Conservation (phyloP, 345 rosid genomes). For the Linum lewisii region DNA sequence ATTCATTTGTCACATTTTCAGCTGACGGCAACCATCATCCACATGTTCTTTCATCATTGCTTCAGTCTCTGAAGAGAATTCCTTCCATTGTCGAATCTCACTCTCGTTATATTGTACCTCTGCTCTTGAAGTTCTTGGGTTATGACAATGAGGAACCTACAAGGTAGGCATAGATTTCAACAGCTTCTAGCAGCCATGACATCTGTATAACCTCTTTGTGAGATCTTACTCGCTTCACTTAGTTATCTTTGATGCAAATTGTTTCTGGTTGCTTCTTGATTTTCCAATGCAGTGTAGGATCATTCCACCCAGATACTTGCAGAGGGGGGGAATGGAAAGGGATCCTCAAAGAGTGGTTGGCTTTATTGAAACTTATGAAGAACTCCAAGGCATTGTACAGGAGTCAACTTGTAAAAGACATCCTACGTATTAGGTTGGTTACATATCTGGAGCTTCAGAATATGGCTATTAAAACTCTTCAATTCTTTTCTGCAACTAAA, state of each 20-base stretch:
- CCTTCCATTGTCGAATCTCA: conserved; percentile 52
- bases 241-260: neutral
- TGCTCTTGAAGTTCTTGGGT: conserved; percentile 75
- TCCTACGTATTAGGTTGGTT: conserved; percentile 60
- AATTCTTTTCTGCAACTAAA: conserved; percentile 1
- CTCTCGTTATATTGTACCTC: conserved; percentile 58
- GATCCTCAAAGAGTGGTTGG: conserved; percentile 75
- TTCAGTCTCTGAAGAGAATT: conserved; percentile 62
- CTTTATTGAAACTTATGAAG: conserved; percentile 63
- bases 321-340: conserved; percentile 74
- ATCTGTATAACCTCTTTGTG: too few species aligned
- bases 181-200: neutral
- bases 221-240: neutral
- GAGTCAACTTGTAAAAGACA: conserved; percentile 59
- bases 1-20: conserved; percentile 36
- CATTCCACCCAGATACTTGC: conserved; percentile 36
- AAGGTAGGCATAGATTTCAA: conserved; percentile 38
- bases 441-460: conserved; percentile 2
- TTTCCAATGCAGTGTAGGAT: conserved; percentile 46
- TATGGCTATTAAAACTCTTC: conserved; percentile 5
- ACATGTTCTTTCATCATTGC: conserved; percentile 48
- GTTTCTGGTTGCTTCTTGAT: neutral
- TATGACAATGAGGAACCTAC: conserved; percentile 35
- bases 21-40: conserved; percentile 42
- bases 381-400: conserved; percentile 46